Evolutionary conservation across 2,329 filamentous ascomycete genomes (phyloP).

Genomic region (Fusarium anthophilum): DNA sequence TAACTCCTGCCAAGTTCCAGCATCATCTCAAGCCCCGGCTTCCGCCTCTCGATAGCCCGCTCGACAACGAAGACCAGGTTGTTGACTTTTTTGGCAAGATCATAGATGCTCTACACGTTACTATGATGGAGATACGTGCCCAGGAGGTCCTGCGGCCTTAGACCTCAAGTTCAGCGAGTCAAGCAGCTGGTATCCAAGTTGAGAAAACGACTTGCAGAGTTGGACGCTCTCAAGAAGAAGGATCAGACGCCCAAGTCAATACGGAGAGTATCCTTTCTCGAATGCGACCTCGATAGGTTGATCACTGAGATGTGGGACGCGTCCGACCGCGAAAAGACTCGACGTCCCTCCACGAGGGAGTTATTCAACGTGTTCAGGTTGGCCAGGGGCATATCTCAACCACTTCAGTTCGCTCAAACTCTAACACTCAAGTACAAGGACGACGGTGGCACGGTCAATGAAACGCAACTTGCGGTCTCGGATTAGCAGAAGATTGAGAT

Average conservation of each 20-base stretch:
- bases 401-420: not conserved
- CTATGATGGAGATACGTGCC: not conserved
- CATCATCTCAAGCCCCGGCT: not conserved
- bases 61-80: not conserved
- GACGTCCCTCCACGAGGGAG: not conserved
- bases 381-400: not conserved
- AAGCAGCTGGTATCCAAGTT: not conserved
- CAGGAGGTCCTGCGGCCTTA: not conserved
- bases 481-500: not conserved
- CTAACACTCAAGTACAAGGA: not conserved
- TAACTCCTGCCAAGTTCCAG: not conserved
- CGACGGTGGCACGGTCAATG: not conserved
- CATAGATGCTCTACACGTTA: not conserved
- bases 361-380: not conserved
- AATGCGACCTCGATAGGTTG: not conserved
- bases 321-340: not conserved
- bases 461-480: not conserved
- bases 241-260: not conserved
- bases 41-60: not conserved
- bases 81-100: not conserved
- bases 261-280: not conserved
- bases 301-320: not conserved
- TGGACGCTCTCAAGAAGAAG: not conserved
- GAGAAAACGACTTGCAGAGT: not conserved
- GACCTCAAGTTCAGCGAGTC: not conserved